Conservation (phyloP, 176 grass and related monocot genomes). For the Carex scoparia region DNA sequence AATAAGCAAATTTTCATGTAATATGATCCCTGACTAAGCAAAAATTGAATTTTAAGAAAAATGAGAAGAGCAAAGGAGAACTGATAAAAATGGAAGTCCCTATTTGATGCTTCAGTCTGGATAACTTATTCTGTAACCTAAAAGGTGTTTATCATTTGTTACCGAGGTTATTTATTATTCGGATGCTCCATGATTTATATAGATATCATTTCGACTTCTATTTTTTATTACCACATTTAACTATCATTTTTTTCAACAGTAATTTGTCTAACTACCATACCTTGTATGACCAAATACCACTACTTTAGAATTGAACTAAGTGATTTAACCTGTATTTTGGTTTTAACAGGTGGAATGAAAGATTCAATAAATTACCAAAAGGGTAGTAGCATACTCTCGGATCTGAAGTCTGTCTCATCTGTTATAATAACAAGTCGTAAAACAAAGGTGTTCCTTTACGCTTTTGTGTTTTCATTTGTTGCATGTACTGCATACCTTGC, state of each 20-base stretch:
- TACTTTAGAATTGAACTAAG: not conserved
- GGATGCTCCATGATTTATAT: not conserved
- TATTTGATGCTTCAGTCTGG: not conserved
- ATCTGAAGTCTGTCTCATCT: constrained; percentile 18
- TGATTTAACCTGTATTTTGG: not conserved
- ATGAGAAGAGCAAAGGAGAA: not conserved
- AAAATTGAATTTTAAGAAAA: constrained; percentile 4
- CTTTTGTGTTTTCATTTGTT: constrained; percentile 53
- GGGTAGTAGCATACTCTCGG: not conserved
- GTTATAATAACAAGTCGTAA: constrained; percentile 15
- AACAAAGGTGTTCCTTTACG: constrained; percentile 66
- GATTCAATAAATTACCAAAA: constrained; percentile 18
- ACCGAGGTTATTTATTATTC: not conserved
- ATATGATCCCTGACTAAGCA: not conserved
- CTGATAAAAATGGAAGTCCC: not conserved
- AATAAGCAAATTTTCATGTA: not conserved
- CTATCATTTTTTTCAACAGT: not conserved
- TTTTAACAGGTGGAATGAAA: constrained; percentile 30
- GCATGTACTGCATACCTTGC: constrained; percentile 51
- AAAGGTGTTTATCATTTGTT: not conserved
- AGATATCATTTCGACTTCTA: not conserved
- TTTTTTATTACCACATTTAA: not conserved
- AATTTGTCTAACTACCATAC: not conserved
- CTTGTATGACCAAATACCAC: not conserved
- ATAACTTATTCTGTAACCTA: not conserved